Evolutionary conservation across 2,329 filamentous ascomycete genomes (phyloP).

Genomic region (Beauveria varroae): DNA sequence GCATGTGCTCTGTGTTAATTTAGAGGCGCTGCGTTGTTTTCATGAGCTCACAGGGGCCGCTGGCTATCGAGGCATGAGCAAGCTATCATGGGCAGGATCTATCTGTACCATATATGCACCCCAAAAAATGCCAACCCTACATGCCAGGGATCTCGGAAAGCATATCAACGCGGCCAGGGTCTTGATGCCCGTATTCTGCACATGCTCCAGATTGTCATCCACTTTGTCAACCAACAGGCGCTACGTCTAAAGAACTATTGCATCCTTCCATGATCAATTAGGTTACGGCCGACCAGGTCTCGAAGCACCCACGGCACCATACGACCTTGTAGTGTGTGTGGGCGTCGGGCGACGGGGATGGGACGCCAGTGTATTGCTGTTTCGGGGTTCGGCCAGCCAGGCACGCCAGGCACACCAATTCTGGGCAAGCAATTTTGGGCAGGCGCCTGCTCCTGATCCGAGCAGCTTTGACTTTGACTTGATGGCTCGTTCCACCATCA

Average conservation of each 20-base stretch:
- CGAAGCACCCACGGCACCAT: neutral
- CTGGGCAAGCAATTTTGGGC: neutral
- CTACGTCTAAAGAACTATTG: neutral
- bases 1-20: no score
- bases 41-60: neutral
- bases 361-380: neutral
- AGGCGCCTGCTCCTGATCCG: neutral
- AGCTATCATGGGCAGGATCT: no score
- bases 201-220: neutral
- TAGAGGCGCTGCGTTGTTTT: no score
- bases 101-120: neutral
- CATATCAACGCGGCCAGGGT: neutral
- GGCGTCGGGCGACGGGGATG: neutral
- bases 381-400: neutral
- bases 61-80: neutral
- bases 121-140: neutral
- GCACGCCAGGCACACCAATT: neutral
- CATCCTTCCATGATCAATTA: neutral
- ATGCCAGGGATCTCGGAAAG: neutral
- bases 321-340: neutral
- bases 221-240: neutral
- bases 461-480: neutral
- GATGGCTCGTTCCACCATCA: neutral
- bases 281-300: neutral
- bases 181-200: neutral